Evolutionary conservation across 495 filamentous ascomycete species (phyloP).

Genomic region (Penicillium malachiteum): DNA sequence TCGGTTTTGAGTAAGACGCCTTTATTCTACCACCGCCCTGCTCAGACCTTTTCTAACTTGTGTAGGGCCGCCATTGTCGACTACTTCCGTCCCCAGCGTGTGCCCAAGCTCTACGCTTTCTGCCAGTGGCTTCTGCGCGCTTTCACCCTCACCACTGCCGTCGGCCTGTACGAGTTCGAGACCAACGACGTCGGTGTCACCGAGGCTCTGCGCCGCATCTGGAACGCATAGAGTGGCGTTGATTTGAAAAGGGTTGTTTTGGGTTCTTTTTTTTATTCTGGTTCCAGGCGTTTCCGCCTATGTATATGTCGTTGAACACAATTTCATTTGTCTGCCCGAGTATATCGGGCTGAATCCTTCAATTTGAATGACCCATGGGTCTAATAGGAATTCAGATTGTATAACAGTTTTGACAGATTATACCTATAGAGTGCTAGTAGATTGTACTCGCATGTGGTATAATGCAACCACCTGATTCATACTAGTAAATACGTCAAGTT

Average conservation of each 20-base stretch:
- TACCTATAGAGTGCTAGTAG: too few species aligned
- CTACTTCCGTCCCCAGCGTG: slow-evolving; percentile 74
- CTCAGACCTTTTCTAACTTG: slow-evolving; percentile 72
- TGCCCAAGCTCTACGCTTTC: slow-evolving; percentile 62
- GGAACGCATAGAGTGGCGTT: slow-evolving; percentile 60
- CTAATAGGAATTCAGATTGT: not conserved
- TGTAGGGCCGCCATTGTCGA: slow-evolving; percentile 75
- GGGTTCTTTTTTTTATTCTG: slow-evolving; percentile 28
- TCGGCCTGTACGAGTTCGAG: slow-evolving; percentile 97
- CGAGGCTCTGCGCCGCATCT: slow-evolving; percentile 81
- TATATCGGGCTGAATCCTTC: slow-evolving; percentile 20
- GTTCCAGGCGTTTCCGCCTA: slow-evolving; percentile 38
- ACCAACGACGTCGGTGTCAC: slow-evolving; percentile 98
- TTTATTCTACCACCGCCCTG: slow-evolving; percentile 59
- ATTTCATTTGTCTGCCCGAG: slow-evolving; percentile 28
- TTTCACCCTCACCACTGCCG: slow-evolving; percentile 74
- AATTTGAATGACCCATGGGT: not conserved
- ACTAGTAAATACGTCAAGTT: too few species aligned
- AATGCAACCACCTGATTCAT: too few species aligned
- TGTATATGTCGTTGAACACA: slow-evolving; percentile 37
- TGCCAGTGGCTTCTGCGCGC: slow-evolving; percentile 76
- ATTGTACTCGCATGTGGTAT: too few species aligned
- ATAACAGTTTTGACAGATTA: too few species aligned
- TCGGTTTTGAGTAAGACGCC: slow-evolving; percentile 77
- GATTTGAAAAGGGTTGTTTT: slow-evolving; percentile 28